phyloP scores from a whole-genome alignment of 768 basidiomycete species.

The Tylopilus balloui region DNA sequence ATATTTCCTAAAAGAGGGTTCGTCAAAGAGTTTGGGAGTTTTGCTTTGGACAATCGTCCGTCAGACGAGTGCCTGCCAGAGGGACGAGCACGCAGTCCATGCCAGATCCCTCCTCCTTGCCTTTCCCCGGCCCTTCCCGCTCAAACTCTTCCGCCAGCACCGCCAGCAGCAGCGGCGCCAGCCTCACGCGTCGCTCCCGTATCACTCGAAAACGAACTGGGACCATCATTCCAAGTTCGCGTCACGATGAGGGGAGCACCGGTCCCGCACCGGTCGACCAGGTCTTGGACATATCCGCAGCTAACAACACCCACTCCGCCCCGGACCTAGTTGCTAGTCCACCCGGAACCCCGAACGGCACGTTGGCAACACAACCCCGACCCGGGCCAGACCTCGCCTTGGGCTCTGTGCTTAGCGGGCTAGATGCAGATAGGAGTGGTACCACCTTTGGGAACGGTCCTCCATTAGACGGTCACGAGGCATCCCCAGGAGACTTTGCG shows the following conservation, averaged over 20 bases:
- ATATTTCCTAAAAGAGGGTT: slow-evolving; percentile 22
- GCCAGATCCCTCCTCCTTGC: slow-evolving; percentile 28
- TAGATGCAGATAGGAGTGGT: slow-evolving; percentile 24
- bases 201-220: slow-evolving; percentile 50
- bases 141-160: slow-evolving; percentile 35
- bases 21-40: slow-evolving; percentile 11
- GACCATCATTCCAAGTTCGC: slow-evolving; percentile 40
- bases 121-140: slow-evolving; percentile 31
- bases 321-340: slow-evolving; percentile 4
- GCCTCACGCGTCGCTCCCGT: slow-evolving; percentile 46
- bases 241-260: slow-evolving; percentile 16
- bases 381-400: slow-evolving; percentile 9
- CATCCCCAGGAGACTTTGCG: background rate
- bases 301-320: slow-evolving; percentile 15
- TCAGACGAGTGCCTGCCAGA: slow-evolving; percentile 15
- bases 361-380: slow-evolving; percentile 13
- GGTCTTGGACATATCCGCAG: slow-evolving; percentile 29
- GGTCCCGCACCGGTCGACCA: slow-evolving; percentile 11
- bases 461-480: slow-evolving; percentile 14
- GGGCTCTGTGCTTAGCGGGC: slow-evolving; percentile 5
- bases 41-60: slow-evolving; percentile 15
- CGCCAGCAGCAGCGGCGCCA: slow-evolving; percentile 45
- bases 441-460: slow-evolving; percentile 24
- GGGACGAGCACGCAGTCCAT: slow-evolving; percentile 27
- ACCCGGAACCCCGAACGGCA: slow-evolving; percentile 9